These are phyloP conservation scores for Flaveria robusta DNA, from an alignment of 129 eudicot genomes.

Conservation along the genomic window DNA sequence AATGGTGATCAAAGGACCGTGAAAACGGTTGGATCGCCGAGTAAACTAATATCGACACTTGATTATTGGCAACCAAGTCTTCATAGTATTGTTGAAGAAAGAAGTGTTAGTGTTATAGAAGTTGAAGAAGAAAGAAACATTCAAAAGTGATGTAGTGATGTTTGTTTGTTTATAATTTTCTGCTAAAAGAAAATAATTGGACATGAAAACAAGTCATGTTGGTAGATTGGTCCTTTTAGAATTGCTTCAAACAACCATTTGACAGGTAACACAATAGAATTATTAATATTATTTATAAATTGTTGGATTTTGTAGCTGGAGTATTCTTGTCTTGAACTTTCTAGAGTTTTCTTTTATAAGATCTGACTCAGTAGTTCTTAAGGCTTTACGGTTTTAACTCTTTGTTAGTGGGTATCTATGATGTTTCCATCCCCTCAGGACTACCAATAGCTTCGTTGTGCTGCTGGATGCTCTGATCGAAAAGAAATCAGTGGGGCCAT, in stretches of 20 bases:
- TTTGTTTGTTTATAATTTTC: neutral
- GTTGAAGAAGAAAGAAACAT: slow-evolving; percentile 1
- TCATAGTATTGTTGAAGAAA: slow-evolving; percentile 55
- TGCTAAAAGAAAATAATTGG: neutral
- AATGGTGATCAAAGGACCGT: slow-evolving; percentile 7
- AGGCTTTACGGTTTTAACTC: too few species aligned
- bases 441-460: too few species aligned
- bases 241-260: neutral
- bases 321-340: too few species aligned
- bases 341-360: too few species aligned
- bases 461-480: too few species aligned
- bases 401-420: too few species aligned
- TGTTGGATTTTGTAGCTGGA: too few species aligned
- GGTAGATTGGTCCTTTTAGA: neutral
- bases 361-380: too few species aligned
- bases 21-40: slow-evolving; percentile 36
- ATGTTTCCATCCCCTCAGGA: too few species aligned
- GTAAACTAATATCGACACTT: slow-evolving; percentile 36
- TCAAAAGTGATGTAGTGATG: neutral
- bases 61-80: slow-evolving; percentile 68
- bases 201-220: neutral
- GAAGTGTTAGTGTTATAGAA: neutral
- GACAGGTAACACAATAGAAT: neutral
- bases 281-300: too few species aligned
- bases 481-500: too few species aligned